Evolutionary conservation across 2,329 filamentous ascomycete species (phyloP), one percentile per base, ranked within the genome.

Genomic region (Pestalotiopsis sp.): DNA sequence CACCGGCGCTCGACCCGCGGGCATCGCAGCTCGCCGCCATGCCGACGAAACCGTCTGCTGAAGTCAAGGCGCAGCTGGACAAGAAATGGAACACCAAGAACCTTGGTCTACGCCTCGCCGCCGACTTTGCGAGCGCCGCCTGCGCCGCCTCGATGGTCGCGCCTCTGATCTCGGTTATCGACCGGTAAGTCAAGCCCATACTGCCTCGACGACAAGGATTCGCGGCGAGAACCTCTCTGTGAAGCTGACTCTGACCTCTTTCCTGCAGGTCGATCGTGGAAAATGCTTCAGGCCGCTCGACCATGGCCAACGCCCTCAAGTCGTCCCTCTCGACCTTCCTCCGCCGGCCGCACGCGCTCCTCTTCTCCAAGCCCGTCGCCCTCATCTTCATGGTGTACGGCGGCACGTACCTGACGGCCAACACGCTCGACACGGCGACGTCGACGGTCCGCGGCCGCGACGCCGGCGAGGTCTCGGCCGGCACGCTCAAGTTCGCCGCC

Each of bases 371-470:
- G 69, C 91, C 92, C 0, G 92, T 92, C 74, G 88, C 83, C 60
- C 86, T 94, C 72, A 91, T 94, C 77, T 87, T 89, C 81, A 83
- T 88, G 80, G 85, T 97, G 58, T 98, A 98, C 85, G 93, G 91
- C 70, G 91, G 93, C 73, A 98, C 95, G 69, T 98, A 98, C 83
- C 83, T 96, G 13, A 94, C 93, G 1, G 95, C 95, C 72, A 98
- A 98, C 83, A 82, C 87, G 13, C 89, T 97, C 77, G 95, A 98
- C 82, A 98, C 95, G 0, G 80, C 89, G 62, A 84, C 90, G 59
- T 91, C 93, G 4, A 94, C 92, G 1, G 73, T 90, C 14, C 80
- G 83, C 63, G 82, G 88, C 75, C 80, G 83, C 17, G 83, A 90
- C 41, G 87, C 92, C 6, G 82, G 84, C 5, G 80, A 84, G 73